These are phyloP conservation scores for Rhodotorula sp. DNA, from an alignment of 1,284 basidiomycete species.

Conservation along the genomic window DNA sequence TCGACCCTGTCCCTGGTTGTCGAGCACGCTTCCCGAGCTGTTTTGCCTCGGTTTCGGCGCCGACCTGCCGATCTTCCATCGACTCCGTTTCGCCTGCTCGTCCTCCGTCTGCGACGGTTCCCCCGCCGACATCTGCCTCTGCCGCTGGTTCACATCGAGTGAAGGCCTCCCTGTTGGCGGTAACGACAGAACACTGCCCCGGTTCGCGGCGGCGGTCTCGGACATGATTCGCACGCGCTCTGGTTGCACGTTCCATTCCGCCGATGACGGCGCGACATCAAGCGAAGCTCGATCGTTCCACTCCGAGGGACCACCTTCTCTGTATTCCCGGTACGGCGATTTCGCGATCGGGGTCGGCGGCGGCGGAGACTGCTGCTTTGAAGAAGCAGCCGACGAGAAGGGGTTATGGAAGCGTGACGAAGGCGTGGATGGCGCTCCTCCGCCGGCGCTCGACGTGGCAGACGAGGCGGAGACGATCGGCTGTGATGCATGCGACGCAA, in stretches of 20 bases:
- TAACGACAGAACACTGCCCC: constrained; percentile 19
- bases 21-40: constrained; percentile 14
- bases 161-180: background rate
- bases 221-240: constrained; percentile 17
- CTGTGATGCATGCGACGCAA: background rate
- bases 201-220: background rate
- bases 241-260: background rate
- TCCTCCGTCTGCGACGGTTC: background rate
- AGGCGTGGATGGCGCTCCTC: background rate
- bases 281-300: constrained; percentile 4
- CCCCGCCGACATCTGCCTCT: constrained; percentile 15
- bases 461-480: background rate
- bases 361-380: background rate
- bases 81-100: constrained; percentile 17
- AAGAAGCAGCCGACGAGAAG: background rate
- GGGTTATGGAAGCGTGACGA: constrained; percentile 7
- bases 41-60: constrained; percentile 6
- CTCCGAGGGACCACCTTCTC: constrained; percentile 6
- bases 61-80: constrained; percentile 12
- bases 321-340: background rate
- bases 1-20: background rate
- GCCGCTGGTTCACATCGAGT: background rate
- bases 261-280: background rate
- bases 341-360: background rate
- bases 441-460: background rate